Evolutionary conservation across 495 filamentous ascomycete species (phyloP), one percentile per base, ranked within the genome.

Genomic region (Daldinia concentrica): DNA sequence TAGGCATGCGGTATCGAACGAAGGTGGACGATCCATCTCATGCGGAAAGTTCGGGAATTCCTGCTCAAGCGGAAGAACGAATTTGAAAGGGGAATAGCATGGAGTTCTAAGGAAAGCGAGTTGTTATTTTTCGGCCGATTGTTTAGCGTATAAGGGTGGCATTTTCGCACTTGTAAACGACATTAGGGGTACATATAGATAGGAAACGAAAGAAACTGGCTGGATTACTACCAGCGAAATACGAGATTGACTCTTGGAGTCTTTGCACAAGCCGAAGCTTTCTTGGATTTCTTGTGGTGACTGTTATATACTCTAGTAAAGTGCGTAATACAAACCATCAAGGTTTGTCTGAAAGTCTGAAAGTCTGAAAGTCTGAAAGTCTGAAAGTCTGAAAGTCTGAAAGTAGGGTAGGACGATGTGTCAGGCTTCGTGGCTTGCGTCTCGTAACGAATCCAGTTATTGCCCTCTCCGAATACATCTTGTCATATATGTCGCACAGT

Each of bases 1-100:
- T 78, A 6, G 74, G 68, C 4, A 54, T 78, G 29, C 76, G 76
- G 37, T 71, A 68, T 24, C 60, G 76, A 27, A 55, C 69, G 3
- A 74, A 78, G 50, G 58, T 51, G 6, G 66, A 69, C 2, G 41
- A 68, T 12, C 41, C 55, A 11, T 65, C 66, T 14, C 68, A 61
- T 22, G 58, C 62, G 0, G 71, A 71, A 17, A 58, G 66, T 30
- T 74, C 76, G 27, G 59, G 54, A 41, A 64, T 58, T n/a, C 37
- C 39, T 11, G 59, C 14, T 27, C 45, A 60, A 30, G 41, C 14
- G 30, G 51, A 36, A 0, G 57, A 48, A 1, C 32, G 56, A 12
- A 51, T 73, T 26, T 73, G 39, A 67, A 22, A 41, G 17, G 45
- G 14, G 14, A n/a, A 26, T 14, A 34, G 41, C 22, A 39, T 37